phyloP scores from a whole-genome alignment of 257 asterid genomes.

The Penstemon eatonii region DNA sequence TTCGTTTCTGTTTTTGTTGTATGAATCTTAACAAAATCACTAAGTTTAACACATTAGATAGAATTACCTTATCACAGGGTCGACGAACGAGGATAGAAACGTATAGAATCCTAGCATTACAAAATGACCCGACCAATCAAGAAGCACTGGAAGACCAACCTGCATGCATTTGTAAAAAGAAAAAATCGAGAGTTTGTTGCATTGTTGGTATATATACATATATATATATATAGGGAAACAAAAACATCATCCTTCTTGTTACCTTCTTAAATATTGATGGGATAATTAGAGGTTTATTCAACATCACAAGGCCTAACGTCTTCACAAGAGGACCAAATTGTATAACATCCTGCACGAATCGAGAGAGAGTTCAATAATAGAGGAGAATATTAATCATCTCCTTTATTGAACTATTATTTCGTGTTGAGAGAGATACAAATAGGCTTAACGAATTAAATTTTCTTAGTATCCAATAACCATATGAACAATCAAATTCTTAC shows the following conservation, averaged over 20 bases:
- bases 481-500: too few species aligned
- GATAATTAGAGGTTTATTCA: slow-evolving; percentile 63
- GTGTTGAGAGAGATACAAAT: too few species aligned
- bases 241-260: not conserved
- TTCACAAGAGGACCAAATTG: slow-evolving; percentile 93
- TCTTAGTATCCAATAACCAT: too few species aligned
- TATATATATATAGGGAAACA: not conserved
- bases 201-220: too few species aligned
- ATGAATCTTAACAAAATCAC: not conserved
- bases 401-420: too few species aligned
- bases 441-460: too few species aligned
- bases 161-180: slow-evolving; percentile 44
- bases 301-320: slow-evolving; percentile 82
- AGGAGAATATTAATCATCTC: too few species aligned
- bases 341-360: slow-evolving; percentile 70
- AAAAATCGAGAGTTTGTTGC: not conserved
- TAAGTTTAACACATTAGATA: not conserved
- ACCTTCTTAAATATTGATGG: slow-evolving; percentile 92
- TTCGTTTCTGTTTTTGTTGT: not conserved
- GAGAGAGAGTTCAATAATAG: not conserved
- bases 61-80: slow-evolving; percentile 68
- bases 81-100: slow-evolving; percentile 67
- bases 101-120: slow-evolving; percentile 83
- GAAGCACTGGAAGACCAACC: slow-evolving; percentile 80
- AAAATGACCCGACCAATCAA: slow-evolving; percentile 89